phyloP scores from a whole-genome alignment of 2,329 filamentous ascomycete species.

The Colletotrichum sp. region DNA sequence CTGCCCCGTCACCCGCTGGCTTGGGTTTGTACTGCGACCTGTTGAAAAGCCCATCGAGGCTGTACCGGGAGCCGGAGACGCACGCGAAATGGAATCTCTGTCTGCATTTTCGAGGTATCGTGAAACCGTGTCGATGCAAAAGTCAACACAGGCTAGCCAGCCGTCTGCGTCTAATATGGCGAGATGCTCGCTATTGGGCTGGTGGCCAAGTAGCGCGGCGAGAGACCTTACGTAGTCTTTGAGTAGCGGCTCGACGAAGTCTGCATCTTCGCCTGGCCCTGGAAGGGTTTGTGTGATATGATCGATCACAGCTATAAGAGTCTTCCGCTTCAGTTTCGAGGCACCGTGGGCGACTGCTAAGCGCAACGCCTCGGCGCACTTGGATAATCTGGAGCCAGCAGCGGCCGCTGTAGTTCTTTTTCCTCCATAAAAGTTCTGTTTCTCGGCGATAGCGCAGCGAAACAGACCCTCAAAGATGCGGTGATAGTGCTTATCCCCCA shows the following conservation, averaged over 20 bases:
- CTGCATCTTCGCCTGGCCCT: slow-evolving; percentile 50
- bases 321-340: slow-evolving; percentile 73
- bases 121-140: slow-evolving; percentile 71
- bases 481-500: slow-evolving; percentile 82
- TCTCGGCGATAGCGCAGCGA: slow-evolving; percentile 70
- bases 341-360: slow-evolving; percentile 74
- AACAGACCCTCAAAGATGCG: slow-evolving; percentile 84
- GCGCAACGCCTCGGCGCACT: slow-evolving; percentile 75
- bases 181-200: slow-evolving; percentile 82
- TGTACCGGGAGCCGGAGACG: slow-evolving; percentile 52
- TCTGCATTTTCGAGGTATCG: slow-evolving; percentile 51
- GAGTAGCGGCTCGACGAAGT: slow-evolving; percentile 71
- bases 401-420: slow-evolving; percentile 56
- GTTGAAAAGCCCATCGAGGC: slow-evolving; percentile 33
- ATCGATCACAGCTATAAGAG: slow-evolving; percentile 78
- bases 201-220: slow-evolving; percentile 70
- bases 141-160: slow-evolving; percentile 74
- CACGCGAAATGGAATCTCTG: slow-evolving; percentile 40
- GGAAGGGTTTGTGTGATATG: slow-evolving; percentile 81
- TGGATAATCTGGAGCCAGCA: slow-evolving; percentile 63
- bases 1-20: slow-evolving; percentile 26
- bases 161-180: slow-evolving; percentile 57
- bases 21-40: slow-evolving; percentile 25
- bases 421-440: slow-evolving; percentile 63
- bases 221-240: slow-evolving; percentile 83